A percentile compares a stretch with the other conserved stretches of the same genome.
Evolutionary conservation across 2,329 filamentous ascomycete species (phyloP).

Genomic region (Colletotrichum aenigma): DNA sequence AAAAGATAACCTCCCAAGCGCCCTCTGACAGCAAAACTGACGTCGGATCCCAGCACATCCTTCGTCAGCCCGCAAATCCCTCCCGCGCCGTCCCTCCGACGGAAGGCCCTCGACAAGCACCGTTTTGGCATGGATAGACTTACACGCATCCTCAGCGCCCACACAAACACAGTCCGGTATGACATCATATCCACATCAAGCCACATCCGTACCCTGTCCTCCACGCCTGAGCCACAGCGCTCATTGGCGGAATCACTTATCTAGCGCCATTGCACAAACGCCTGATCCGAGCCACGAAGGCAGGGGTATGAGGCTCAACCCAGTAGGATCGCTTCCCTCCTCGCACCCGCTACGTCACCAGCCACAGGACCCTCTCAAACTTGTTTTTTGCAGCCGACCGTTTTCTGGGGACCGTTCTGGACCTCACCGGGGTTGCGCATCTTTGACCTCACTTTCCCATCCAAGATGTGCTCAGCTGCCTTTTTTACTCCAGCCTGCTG

Average conservation of each 20-base stretch:
- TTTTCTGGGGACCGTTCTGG: not conserved
- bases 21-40: not conserved
- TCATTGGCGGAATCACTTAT: not conserved
- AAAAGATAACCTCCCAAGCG: not conserved
- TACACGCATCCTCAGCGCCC: not conserved
- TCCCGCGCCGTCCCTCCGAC: not conserved
- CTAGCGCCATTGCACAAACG: not conserved
- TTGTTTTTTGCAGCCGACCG: not conserved
- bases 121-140: not conserved
- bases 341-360: slow-evolving; percentile 13
- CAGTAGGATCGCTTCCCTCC: not conserved
- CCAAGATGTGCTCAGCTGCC: not conserved
- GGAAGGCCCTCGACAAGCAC: not conserved
- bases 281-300: not conserved
- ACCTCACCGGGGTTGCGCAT: not conserved
- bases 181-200: slow-evolving; percentile 10
- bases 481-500: not conserved
- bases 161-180: not conserved
- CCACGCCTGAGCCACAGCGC: not conserved
- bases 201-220: not conserved
- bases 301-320: slow-evolving; percentile 15
- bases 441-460: not conserved
- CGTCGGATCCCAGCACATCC: not conserved
- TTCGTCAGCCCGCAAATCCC: not conserved
- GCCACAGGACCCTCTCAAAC: slow-evolving; percentile 17